A percentile compares a stretch with the other conserved stretches of the same genome.
Conservation (phyloP, 352 stramenopile genomes). For the Globisporangium radiosum region DNA sequence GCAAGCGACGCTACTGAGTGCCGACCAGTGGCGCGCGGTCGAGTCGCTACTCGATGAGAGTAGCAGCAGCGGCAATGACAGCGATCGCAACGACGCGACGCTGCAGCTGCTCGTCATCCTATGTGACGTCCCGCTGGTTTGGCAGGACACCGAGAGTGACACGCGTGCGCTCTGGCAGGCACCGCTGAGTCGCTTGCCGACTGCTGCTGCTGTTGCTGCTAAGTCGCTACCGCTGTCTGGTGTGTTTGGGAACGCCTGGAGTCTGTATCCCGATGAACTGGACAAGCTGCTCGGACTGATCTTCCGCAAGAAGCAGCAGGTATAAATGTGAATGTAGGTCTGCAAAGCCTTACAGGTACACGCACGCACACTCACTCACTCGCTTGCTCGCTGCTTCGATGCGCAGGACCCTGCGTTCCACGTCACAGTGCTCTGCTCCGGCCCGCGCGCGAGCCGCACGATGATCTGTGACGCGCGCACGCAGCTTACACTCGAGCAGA, state of each 20-base stretch:
- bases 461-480: constrained; percentile 27
- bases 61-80: background rate
- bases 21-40: constrained; percentile 28
- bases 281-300: constrained; percentile 27
- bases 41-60: constrained; percentile 16
- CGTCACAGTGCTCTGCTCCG: constrained; percentile 37
- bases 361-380: background rate
- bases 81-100: background rate
- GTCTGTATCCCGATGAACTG: constrained; percentile 31
- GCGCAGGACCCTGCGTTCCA: constrained; percentile 17
- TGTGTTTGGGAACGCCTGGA: constrained; percentile 20
- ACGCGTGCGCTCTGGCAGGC: constrained; percentile 16
- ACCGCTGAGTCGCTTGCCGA: background rate
- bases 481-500: constrained; percentile 31
- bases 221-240: background rate
- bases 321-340: constrained; percentile 5
- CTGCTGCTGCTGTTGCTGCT: background rate
- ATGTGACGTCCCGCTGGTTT: constrained; percentile 48
- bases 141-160: constrained; percentile 15
- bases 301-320: constrained; percentile 26
- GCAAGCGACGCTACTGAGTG: constrained; percentile 22
- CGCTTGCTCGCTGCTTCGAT: background rate
- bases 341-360: too few species aligned
- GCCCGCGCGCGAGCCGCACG: constrained; percentile 20
- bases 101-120: constrained; percentile 32